These are phyloP conservation scores for Lipomyces chichibuensis DNA, from an alignment of 805 yeast species.

Conservation along the genomic window DNA sequence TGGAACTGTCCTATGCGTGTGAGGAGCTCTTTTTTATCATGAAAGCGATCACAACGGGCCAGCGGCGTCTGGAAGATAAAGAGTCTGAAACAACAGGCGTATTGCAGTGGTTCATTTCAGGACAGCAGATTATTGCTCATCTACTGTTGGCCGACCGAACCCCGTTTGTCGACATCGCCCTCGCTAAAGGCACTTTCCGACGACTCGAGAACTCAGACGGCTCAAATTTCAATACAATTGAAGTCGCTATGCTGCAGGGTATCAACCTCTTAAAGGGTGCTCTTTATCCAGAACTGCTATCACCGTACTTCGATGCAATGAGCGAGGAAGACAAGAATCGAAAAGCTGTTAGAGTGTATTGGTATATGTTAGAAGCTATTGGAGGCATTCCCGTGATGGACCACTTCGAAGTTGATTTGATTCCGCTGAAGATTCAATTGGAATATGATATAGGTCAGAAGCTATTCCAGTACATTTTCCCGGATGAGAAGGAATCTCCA, in stretches of 20 bases:
- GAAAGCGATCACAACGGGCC: slow-evolving; percentile 49
- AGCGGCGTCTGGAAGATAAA: slow-evolving; percentile 41
- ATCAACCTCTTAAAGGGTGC: slow-evolving; percentile 63
- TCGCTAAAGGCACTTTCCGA: slow-evolving; percentile 63
- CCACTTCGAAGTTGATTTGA: slow-evolving; percentile 59
- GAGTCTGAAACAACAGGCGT: slow-evolving; percentile 44
- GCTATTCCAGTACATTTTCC: slow-evolving; percentile 71
- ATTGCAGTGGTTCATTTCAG: slow-evolving; percentile 63
- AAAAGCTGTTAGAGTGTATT: slow-evolving; percentile 53
- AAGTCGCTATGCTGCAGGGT: slow-evolving; percentile 66
- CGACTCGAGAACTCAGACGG: slow-evolving; percentile 68
- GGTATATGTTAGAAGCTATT: slow-evolving; percentile 84
- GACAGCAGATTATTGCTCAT: slow-evolving; percentile 73
- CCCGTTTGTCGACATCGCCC: slow-evolving; percentile 71
- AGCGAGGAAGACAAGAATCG: slow-evolving; percentile 38
- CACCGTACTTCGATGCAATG: slow-evolving; percentile 50
- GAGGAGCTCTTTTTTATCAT: slow-evolving; percentile 53
- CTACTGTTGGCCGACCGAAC: slow-evolving; percentile 60
- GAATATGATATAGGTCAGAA: slow-evolving; percentile 71
- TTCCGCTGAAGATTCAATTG: slow-evolving; percentile 70
- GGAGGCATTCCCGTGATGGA: slow-evolving; percentile 89
- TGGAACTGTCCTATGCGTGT: slow-evolving; percentile 30
- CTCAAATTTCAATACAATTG: slow-evolving; percentile 63
- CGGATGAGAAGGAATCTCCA: slow-evolving; percentile 49
- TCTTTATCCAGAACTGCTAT: slow-evolving; percentile 69